These are phyloP conservation scores for Kluyveromyces sp. DNA, from an alignment of 1,139 yeast genomes.

Conservation along the genomic window DNA sequence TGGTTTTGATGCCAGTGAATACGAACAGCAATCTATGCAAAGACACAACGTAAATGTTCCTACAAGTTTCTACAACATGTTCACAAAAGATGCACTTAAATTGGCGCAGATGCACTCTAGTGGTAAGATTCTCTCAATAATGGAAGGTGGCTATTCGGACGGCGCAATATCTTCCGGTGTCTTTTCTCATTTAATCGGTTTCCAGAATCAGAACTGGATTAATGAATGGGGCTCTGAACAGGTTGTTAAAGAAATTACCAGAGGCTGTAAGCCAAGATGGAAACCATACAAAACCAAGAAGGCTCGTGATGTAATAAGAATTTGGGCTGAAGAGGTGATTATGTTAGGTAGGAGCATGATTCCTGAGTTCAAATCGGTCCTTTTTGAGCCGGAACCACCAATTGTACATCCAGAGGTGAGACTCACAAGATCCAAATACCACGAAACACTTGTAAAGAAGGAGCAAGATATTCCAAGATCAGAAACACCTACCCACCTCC, in stretches of 20 bases:
- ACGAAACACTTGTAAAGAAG: constrained; percentile 5
- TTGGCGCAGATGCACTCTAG: constrained; percentile 54
- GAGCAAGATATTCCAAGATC: constrained; percentile 9
- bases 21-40: constrained; percentile 77
- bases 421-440: constrained; percentile 9
- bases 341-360: constrained; percentile 61
- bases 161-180: constrained; percentile 77
- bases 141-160: constrained; percentile 87
- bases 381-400: constrained; percentile 14
- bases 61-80: constrained; percentile 66
- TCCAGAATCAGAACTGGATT: constrained; percentile 53
- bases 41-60: constrained; percentile 81
- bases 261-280: constrained; percentile 69
- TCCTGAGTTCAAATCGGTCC: constrained; percentile 37
- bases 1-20: constrained; percentile 85
- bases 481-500: constrained; percentile 11
- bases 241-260: constrained; percentile 56
- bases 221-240: constrained; percentile 54
- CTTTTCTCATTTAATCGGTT: constrained; percentile 68
- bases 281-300: constrained; percentile 41
- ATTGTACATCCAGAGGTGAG: constrained; percentile 7
- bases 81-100: constrained; percentile 64
- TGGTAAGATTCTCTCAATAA: constrained; percentile 59
- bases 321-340: constrained; percentile 66
- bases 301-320: constrained; percentile 37